A percentile compares a stretch with the other conserved stretches of the same genome.
phyloP scores from a whole-genome alignment of 345 rosid species.

The Citrus maxima region DNA sequence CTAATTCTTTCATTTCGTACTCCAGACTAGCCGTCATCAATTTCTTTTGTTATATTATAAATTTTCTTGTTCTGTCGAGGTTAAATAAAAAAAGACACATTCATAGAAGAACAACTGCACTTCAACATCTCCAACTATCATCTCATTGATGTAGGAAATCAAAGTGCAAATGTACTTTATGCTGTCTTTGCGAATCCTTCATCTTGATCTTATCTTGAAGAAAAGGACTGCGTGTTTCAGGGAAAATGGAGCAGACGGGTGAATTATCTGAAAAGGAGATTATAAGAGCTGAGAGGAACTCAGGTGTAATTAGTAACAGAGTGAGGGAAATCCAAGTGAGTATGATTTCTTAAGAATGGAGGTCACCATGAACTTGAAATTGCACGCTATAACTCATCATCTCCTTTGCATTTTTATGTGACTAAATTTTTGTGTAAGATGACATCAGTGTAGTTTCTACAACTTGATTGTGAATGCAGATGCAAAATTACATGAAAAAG shows the following conservation, averaged over 20 bases:
- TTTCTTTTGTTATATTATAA: background rate
- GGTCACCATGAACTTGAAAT: background rate
- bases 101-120: background rate
- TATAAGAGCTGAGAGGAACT: constrained; percentile 92
- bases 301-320: constrained; percentile 74
- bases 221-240: constrained; percentile 25
- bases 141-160: background rate
- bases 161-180: background rate
- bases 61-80: background rate
- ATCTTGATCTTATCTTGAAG: background rate
- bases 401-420: background rate
- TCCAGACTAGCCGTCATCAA: background rate
- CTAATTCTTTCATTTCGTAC: background rate
- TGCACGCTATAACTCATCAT: background rate
- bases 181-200: background rate
- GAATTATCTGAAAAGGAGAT: constrained; percentile 89
- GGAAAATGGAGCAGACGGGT: constrained; percentile 60
- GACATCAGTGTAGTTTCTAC: constrained; percentile 9
- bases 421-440: background rate
- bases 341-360: background rate
- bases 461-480: constrained; percentile 38
- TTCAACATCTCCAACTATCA: background rate
- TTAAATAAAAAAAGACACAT: background rate
- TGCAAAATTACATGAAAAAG: constrained; percentile 73
- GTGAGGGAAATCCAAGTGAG: constrained; percentile 93